A percentile compares a stretch with the other conserved stretches of the same genome.
Evolutionary conservation across 2,329 filamentous ascomycete species (phyloP).

Genomic region (Lachnellula hyalina): DNA sequence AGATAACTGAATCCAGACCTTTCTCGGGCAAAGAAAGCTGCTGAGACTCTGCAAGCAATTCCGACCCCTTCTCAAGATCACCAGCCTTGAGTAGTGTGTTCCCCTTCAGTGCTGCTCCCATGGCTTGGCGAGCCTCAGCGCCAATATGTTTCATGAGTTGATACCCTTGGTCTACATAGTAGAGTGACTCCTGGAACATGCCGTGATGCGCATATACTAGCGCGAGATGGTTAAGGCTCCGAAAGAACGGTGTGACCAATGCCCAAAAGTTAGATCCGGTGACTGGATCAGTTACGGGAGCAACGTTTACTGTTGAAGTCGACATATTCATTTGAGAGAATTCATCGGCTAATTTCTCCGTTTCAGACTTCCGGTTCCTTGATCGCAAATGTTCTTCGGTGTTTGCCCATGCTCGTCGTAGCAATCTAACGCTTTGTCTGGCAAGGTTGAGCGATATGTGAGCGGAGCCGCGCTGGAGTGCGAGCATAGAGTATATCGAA

Average conservation of each 20-base stretch:
- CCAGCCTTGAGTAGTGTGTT: conserved; percentile 53
- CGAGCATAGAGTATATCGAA: conserved; percentile 31
- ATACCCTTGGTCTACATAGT: conserved; percentile 79
- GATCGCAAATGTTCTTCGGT: conserved; percentile 26
- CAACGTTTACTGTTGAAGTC: conserved; percentile 37
- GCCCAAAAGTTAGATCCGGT: conserved; percentile 72
- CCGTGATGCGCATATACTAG: conserved; percentile 77
- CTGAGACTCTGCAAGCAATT: conserved; percentile 49
- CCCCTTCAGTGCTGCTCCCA: conserved; percentile 50
- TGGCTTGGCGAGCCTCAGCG: conserved; percentile 40
- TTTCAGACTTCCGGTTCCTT: conserved; percentile 10
- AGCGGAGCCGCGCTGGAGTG: conserved; percentile 43
- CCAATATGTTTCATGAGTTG: conserved; percentile 54
- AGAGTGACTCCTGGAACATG: conserved; percentile 80
- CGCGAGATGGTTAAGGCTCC: conserved; percentile 67
- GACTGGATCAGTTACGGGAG: conserved; percentile 25
- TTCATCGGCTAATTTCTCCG: conserved; percentile 28
- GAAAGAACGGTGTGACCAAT: conserved; percentile 68
- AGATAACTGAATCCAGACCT: conserved; percentile 40
- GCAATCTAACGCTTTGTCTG: conserved; percentile 49
- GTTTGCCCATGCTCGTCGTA: conserved; percentile 36
- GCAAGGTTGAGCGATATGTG: conserved; percentile 54
- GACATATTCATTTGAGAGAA: conserved; percentile 33
- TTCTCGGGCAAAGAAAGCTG: conserved; percentile 44
- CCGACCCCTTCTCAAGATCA: conserved; percentile 51